Percentiles rank a stretch among this genome's conserved stretches.
phyloP scores from a whole-genome alignment of 352 stramenopile species.

The Pythium sp. region DNA sequence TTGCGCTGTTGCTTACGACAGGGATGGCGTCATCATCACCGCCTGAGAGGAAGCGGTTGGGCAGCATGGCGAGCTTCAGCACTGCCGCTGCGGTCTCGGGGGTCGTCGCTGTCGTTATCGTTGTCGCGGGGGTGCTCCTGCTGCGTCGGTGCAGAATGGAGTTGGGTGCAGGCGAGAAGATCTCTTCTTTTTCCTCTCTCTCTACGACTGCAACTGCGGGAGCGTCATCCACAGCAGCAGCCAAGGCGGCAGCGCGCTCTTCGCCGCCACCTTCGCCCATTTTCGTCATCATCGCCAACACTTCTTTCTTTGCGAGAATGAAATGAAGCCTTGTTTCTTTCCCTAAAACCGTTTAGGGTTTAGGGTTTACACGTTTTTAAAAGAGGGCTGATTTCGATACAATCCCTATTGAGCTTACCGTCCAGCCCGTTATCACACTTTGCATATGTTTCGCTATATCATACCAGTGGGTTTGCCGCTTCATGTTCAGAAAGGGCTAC shows the following conservation, averaged over 20 bases:
- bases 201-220: neutral
- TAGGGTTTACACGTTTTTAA: neutral
- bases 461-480: too few relatives aligned
- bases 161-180: neutral
- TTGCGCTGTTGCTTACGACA: neutral
- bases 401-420: too few relatives aligned
- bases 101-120: neutral
- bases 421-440: too few relatives aligned
- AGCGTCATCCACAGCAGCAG: neutral
- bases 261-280: neutral
- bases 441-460: too few relatives aligned
- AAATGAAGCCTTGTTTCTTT: too few relatives aligned
- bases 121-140: slow-evolving; percentile 11
- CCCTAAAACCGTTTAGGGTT: too few relatives aligned
- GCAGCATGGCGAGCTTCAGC: slow-evolving; percentile 9
- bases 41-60: slow-evolving; percentile 7
- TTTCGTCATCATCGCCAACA: neutral
- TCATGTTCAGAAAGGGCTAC: too few relatives aligned
- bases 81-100: neutral
- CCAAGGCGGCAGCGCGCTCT: neutral
- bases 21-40: neutral
- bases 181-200: neutral
- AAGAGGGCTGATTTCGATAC: neutral
- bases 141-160: slow-evolving; percentile 11
- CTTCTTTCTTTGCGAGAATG: neutral